A percentile compares a stretch with the other conserved stretches of the same genome.
Conservation (phyloP, 768 basidiomycete species). For the Mycena vulgaris region DNA sequence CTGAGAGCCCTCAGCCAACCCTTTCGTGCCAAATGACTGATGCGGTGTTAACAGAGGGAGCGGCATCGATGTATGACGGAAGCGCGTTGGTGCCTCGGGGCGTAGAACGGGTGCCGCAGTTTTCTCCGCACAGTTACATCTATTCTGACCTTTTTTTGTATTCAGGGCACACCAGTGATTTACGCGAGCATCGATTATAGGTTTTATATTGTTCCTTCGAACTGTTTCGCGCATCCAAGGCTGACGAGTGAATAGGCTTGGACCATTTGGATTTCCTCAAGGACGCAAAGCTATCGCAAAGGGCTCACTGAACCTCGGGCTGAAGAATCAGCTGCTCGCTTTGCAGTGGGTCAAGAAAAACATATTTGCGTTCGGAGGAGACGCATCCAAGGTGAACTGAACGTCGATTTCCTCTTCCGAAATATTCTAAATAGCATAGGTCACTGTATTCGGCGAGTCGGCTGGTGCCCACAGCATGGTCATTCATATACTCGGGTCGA, state of each 20-base stretch:
- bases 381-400: slow-evolving; percentile 52
- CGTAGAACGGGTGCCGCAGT: slow-evolving; percentile 29
- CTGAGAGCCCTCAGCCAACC: no score
- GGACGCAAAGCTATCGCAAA: slow-evolving; percentile 56
- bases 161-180: slow-evolving; percentile 58
- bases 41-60: slow-evolving; percentile 31
- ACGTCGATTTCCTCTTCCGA: neutral
- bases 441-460: slow-evolving; percentile 70
- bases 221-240: no score
- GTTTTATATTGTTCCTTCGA: no score
- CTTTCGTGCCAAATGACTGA: no score
- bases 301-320: slow-evolving; percentile 60
- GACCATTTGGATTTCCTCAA: slow-evolving; percentile 64
- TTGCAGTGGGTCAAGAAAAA: slow-evolving; percentile 73
- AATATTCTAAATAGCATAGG: slow-evolving; percentile 45
- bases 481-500: slow-evolving; percentile 55
- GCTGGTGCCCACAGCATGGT: slow-evolving; percentile 67
- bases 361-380: slow-evolving; percentile 73
- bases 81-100: slow-evolving; percentile 39
- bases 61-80: slow-evolving; percentile 47
- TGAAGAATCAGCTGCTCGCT: slow-evolving; percentile 62
- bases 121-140: neutral
- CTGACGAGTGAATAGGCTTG: slow-evolving; percentile 41
- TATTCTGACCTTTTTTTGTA: neutral
- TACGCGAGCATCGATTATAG: slow-evolving; percentile 68